Base-by-base conservation (phyloP, 2,329 filamentous ascomycete genomes). In the Davidsoniella neocaledoniae region DNA sequence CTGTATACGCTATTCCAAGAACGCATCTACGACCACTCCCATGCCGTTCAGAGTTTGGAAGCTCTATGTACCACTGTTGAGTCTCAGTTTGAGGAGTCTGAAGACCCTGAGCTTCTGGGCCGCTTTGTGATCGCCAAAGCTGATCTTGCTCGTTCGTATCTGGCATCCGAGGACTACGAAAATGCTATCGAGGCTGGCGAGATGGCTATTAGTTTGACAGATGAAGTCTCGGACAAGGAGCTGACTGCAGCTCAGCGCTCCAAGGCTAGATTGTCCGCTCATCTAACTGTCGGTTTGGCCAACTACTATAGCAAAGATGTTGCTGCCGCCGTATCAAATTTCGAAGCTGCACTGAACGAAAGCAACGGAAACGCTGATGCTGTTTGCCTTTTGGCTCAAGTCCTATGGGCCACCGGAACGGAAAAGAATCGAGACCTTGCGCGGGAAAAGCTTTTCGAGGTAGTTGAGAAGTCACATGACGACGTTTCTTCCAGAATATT, bases 351-450 rank as follows among this genome's bases (percentile, higher is more conserved):
- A 0, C 70, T 96, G 6, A 72, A 80, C 50, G 87, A 94, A 61
- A 86, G 83, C 1, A 68, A 76, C 26, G 75, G 76, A 37, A 79
- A 86, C 54, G 83, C 88, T 0, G 87, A 95, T 59, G 82, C 90
- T 1, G 80, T 87, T 0, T 95, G 88, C 59, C 71, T 95, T 10
- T 71, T 96, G 10, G 84, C 88, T 0, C 86, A 96, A 63, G 84
- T 96, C 0, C 72, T 96, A 0, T 98, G 91, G 90, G 88, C 88
- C 0, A 86, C 86, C 55, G 87, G 85, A 7, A 78, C 79, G 0
- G 76, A 81, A 5, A 72, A 79, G 1, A 83, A 88, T 50, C 77
- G 81, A 43, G 77, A 81, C 46, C 78, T 83, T 54, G 88, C 90
- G 14, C 76, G 86, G 3, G 79, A 83, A 48, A 76, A 85, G 55